Evolutionary conservation across 2,329 filamentous ascomycete genomes (phyloP).

Genomic region (Paracorniculantispora psalliotae): DNA sequence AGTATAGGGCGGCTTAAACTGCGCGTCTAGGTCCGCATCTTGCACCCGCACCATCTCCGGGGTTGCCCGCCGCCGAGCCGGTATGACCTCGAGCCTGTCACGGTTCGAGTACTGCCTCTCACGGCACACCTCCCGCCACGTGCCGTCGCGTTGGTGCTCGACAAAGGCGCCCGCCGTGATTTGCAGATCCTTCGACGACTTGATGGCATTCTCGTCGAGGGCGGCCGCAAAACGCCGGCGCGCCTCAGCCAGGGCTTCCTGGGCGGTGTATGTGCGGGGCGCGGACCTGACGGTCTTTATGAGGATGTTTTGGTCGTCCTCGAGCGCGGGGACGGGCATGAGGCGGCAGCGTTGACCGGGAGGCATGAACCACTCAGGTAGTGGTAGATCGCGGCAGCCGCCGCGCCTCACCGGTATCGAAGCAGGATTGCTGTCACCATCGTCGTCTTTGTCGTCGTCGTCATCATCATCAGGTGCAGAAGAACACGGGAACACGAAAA

Average conservation of each 20-base stretch:
- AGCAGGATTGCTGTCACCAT: too few species aligned
- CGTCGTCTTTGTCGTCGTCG: too few species aligned
- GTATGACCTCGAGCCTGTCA: neutral
- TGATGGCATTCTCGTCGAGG: neutral
- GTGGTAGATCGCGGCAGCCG: too few species aligned
- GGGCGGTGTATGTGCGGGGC: neutral
- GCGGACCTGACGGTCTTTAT: neutral
- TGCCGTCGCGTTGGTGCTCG: neutral
- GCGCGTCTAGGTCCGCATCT: too few species aligned
- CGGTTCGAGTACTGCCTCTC: neutral
- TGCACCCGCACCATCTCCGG: constrained; percentile 5
- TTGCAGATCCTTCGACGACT: neutral
- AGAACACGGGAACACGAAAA: too few species aligned
- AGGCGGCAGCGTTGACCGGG: constrained; percentile 1
- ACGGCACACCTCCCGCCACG: constrained; percentile 1
- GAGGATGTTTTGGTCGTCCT: too few species aligned
- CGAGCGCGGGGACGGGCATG: neutral
- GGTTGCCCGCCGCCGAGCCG: neutral
- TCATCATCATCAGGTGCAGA: too few species aligned
- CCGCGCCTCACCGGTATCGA: too few species aligned
- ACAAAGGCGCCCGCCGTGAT: neutral
- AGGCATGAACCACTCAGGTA: neutral
- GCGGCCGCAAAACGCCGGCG: too few species aligned
- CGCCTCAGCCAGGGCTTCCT: neutral
- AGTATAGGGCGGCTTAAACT: too few species aligned